Base-by-base conservation (phyloP, 2,329 filamentous ascomycete genomes). In the Diaporthe batatas region DNA sequence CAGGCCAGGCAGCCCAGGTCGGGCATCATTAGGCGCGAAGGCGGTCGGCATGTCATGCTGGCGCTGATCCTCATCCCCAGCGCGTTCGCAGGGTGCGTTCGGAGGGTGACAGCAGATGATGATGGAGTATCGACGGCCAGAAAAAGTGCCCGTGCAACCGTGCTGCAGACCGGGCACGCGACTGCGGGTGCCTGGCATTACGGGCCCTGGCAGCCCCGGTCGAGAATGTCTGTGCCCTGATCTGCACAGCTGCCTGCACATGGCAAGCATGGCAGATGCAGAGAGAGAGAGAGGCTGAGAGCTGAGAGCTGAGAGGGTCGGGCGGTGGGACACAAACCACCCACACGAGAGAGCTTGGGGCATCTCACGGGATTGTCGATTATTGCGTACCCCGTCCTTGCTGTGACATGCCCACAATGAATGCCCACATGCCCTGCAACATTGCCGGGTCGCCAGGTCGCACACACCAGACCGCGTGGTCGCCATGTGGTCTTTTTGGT, bases 401-500 rank as follows among this genome's bases (percentile, higher is more conserved):
- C 47, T 70, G 44, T n/a, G 59, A 58, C 29, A 70, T 49, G 42
- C 55, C 55, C 68, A 42, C 57, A n/a, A 42, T 29, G 12, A n/a
- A 42, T 29, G 12, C 32, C 23, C 47, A 49, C 68, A 12, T 29
- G 29, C 68, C 68, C 49, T 70, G 68, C 68, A 39, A 57, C 67
- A 47, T 58, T 62, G 55, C 54, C 62, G n/a, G 47, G 62, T 67
- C 32, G 62, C n/a, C n/a, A n/a, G n/a, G n/a, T n/a, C n/a, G n/a
- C 47, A 67, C 62, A 14, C 62, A 39, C 32, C 62, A 67, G 47
- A 36, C 53, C 44, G 68, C 55, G 68, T 62, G 55, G 55, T 54
- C 68, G 53, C 68, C 68, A 70, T 70, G 68, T 70, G 68, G 68
- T 70, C 49, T 53, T 44, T 32, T 34, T 51, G 42, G 29, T 2